Conservation (phyloP, 805 yeast species). For the Suhomyces vadensis region DNA sequence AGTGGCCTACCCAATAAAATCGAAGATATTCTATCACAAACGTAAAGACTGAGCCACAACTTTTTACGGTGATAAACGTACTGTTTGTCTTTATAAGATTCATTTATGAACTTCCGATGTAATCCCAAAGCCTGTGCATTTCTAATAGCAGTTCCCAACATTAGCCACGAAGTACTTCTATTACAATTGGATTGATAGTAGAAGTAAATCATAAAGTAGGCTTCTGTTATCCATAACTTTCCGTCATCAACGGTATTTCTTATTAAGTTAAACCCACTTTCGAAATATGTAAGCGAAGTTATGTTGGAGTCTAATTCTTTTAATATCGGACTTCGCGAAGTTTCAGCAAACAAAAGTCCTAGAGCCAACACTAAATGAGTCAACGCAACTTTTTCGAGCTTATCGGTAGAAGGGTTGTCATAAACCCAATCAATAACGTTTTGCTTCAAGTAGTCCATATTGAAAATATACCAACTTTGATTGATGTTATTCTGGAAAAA, state of each 20-base stretch:
- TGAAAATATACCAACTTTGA: conserved; percentile 40
- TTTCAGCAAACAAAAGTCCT: conserved; percentile 40
- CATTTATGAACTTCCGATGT: conserved; percentile 40
- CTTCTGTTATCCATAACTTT: conserved; percentile 44
- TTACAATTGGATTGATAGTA: conserved; percentile 42
- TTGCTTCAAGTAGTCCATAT: conserved; percentile 31
- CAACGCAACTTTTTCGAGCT: conserved; percentile 29
- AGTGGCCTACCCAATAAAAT: conserved; percentile 39
- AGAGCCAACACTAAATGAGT: conserved; percentile 42
- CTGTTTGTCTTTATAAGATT: conserved; percentile 29
- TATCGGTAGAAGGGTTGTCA: conserved; percentile 21
- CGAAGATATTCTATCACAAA: conserved; percentile 35
- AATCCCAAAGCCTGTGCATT: conserved; percentile 45
- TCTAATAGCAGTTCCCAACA: conserved; percentile 43
- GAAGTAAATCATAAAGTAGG: conserved; percentile 39
- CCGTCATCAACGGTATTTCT: conserved; percentile 38
- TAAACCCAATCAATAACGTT: conserved; percentile 32
- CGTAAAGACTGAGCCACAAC: conserved; percentile 34
- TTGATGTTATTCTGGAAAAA: conserved; percentile 41
- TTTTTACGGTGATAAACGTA: conserved; percentile 33
- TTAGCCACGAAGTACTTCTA: conserved; percentile 45
- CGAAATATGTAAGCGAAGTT: conserved; percentile 35
- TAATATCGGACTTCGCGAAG: conserved; percentile 27
- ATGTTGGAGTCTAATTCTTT: conserved; percentile 17
- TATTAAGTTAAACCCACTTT: conserved; percentile 33